Conservation (phyloP, 106 monocot species). For the Phalaenopsis equestris region DNA sequence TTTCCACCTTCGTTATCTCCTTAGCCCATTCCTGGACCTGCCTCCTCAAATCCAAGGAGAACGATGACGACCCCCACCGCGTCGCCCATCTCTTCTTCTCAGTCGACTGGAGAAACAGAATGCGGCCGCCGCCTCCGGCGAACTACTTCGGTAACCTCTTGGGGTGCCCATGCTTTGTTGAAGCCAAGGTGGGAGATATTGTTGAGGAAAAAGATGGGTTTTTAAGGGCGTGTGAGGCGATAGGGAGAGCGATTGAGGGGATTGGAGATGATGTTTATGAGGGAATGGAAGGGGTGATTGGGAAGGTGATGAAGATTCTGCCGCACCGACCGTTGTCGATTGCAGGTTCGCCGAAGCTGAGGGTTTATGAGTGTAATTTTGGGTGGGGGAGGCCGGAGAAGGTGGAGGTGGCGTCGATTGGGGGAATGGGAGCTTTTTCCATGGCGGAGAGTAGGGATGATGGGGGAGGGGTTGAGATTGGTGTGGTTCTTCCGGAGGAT, state of each 20-base stretch:
- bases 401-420: constrained; percentile 12
- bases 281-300: background rate
- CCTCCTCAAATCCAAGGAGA: background rate
- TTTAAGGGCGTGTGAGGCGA: constrained; percentile 7
- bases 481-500: background rate
- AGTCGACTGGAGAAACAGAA: constrained; percentile 12
- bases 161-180: background rate
- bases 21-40: constrained; percentile 15
- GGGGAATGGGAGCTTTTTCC: background rate
- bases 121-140: background rate
- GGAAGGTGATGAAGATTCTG: background rate
- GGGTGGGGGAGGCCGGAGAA: constrained; percentile 19
- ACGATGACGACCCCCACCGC: background rate
- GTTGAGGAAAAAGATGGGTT: constrained; percentile 7
- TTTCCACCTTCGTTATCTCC: constrained; percentile 16
- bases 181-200: constrained; percentile 1
- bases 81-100: constrained; percentile 1
- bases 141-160: constrained; percentile 32
- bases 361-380: constrained; percentile 11
- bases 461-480: constrained; percentile 13
- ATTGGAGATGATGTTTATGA: background rate
- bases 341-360: constrained; percentile 21
- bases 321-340: background rate
- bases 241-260: constrained; percentile 2
- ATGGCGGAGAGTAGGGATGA: constrained; percentile 17